A percentile compares a stretch with the other conserved stretches of the same genome.
phyloP scores from a whole-genome alignment of 73 alveolate species.

The Paramecium primaurelia region DNA sequence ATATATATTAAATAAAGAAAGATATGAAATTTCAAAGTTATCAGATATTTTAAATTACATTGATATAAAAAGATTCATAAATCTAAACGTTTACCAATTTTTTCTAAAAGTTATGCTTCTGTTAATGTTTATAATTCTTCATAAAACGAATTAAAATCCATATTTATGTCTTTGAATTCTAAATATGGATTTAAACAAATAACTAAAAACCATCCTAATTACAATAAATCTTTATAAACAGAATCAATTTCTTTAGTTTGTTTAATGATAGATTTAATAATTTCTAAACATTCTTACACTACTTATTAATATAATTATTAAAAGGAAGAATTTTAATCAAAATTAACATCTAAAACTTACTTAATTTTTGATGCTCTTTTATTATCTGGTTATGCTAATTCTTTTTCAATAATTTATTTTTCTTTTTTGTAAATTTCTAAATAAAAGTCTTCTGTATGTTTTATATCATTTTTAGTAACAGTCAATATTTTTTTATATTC shows the following conservation, averaged over 20 bases:
- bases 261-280: not conserved
- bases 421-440: conserved; percentile 36
- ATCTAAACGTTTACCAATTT: conserved; percentile 18
- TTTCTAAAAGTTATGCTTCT: not conserved
- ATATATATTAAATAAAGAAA: not conserved
- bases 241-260: not conserved
- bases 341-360: conserved; percentile 22
- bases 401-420: conserved; percentile 32
- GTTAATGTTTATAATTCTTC: conserved; percentile 10
- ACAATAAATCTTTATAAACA: conserved; percentile 6
- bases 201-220: conserved; percentile 40
- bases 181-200: conserved; percentile 38
- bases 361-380: conserved; percentile 39
- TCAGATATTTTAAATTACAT: not conserved
- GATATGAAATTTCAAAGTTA: not conserved
- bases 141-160: conserved; percentile 17
- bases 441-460: conserved; percentile 36
- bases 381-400: not conserved
- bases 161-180: conserved; percentile 24
- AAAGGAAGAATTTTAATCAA: not conserved
- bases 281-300: not conserved
- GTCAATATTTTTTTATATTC: conserved; percentile 37
- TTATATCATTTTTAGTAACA: conserved; percentile 44
- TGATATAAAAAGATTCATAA: not conserved
- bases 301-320: conserved; percentile 24